Percentiles rank a stretch among this genome's conserved stretches.
These are phyloP conservation scores for Sarocladium brachiariae DNA, from an alignment of 2,329 filamentous ascomycete species.

Conservation along the genomic window DNA sequence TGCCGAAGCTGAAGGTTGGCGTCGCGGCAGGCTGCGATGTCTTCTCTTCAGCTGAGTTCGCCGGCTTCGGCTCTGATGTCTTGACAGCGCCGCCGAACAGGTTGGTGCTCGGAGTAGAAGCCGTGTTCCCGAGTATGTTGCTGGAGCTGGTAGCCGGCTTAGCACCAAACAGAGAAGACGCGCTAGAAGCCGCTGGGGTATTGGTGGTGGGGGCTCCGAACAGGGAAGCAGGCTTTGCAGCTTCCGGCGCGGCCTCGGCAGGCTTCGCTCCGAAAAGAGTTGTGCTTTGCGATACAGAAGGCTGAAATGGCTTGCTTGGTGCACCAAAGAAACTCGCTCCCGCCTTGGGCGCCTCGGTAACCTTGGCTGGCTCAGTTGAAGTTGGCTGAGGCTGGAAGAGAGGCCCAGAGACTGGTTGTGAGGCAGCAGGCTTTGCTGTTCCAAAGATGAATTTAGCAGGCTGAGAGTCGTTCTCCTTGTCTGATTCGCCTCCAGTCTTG, in stretches of 20 bases:
- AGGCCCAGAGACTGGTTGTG: slow-evolving; percentile 22
- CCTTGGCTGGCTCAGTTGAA: slow-evolving; percentile 20
- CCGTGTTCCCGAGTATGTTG: slow-evolving; percentile 25
- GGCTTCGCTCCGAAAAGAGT: slow-evolving; percentile 29
- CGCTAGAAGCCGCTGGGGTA: neutral
- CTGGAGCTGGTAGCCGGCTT: slow-evolving; percentile 18
- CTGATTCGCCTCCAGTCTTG: slow-evolving; percentile 33
- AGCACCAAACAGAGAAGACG: slow-evolving; percentile 18
- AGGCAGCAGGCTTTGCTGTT: slow-evolving; percentile 15
- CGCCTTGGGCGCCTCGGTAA: slow-evolving; percentile 21
- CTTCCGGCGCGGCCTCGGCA: slow-evolving; percentile 21
- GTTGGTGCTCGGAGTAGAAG: slow-evolving; percentile 12
- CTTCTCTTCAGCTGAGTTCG: slow-evolving; percentile 2
- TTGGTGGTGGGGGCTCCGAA: slow-evolving; percentile 13
- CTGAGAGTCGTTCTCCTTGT: slow-evolving; percentile 37
- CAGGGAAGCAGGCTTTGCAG: slow-evolving; percentile 19
- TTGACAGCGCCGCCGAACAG: slow-evolving; percentile 23
- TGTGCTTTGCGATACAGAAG: slow-evolving; percentile 21
- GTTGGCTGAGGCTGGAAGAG: slow-evolving; percentile 27
- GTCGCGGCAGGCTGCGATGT: slow-evolving; percentile 15
- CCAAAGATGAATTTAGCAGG: slow-evolving; percentile 25
- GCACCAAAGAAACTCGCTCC: slow-evolving; percentile 32
- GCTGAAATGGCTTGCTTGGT: slow-evolving; percentile 22
- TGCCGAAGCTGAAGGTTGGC: slow-evolving; percentile 28
- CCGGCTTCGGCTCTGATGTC: slow-evolving; percentile 17